Base-by-base conservation (phyloP, 2,329 filamentous ascomycete genomes). In the Macrophomina tecta region DNA sequence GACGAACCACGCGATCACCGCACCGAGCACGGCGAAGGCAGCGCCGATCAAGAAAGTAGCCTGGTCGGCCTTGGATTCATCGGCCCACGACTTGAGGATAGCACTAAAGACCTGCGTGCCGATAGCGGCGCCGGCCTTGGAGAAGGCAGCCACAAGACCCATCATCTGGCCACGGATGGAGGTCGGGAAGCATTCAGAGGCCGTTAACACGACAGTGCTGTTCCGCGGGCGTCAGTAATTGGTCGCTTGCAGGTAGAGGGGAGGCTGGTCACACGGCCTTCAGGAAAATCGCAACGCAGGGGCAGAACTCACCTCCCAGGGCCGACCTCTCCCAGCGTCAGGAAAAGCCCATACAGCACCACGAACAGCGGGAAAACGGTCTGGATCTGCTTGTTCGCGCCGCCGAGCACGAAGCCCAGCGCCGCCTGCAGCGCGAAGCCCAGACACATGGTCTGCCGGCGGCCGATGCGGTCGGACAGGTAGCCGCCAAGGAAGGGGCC, bases 341-440 rank as follows among this genome's bases (percentile, higher is more conserved):
- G 65, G 66, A 75, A 74, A 6, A 75, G 64, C 0, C 73, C 72
- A 65, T 75, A 75, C 1, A 75, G 48, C 14, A 74, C 70, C 40
- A 75, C 73, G 68, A 75, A 75, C 0, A 79, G 71, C 0, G 73
- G 71, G 28, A 74, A 74, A 6, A 71, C 69, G 4, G 70, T 69
- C 60, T 77, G 74, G 32, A 79, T 77, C 46, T 73, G 69, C 18
- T 70, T 42, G n/a, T 69, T 52, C 11, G 70, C 69, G 12, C 72
- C 72, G 16, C 73, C 73, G 16, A 75, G 61, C 23, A 75, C 68
- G 63, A 75, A 74, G 16, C 73, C 73, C 2, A 75, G 69, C 32
- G 67, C 67, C 4, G 72, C 72, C 60, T 74, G 72, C 4, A 72
- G 66, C 8, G 68, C 70, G 52, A 72, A 75, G 1, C 73, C 73